Base-by-base conservation (phyloP, 2,329 filamentous ascomycete species). In the Xylogone sp. region DNA sequence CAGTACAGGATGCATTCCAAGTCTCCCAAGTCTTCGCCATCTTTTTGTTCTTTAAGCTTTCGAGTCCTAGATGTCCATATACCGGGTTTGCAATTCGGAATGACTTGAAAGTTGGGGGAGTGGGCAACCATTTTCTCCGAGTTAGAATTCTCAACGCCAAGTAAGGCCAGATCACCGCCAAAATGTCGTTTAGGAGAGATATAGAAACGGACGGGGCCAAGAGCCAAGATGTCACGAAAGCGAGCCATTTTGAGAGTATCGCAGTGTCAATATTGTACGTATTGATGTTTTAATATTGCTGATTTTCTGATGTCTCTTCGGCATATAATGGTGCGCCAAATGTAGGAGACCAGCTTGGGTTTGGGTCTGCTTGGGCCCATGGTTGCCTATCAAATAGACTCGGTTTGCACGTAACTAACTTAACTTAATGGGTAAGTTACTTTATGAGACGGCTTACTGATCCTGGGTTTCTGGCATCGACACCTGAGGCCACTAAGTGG, bases 61-160 rank as follows among this genome's bases (percentile, higher is more conserved):
- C 29, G 20, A 3, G 3, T 24, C 19, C 39, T 21, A n/a, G 34
- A 48, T 3, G 46, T 48, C 46, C 46, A 48, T 13, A 48, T 43
- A 12, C 46, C 46, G 13, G 46, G 31, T 34, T 48, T 48, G 21
- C 46, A 48, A 10, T 48, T 43, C 7, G 19, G 20, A 18, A 48
- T 48, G 20, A 19, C 46, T n/a, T 43, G 20, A n/a, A 21, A 21
- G 13, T 42, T 21, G 2, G 46, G 34, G 34, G 31, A 48, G 22
- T 6, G 42, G 29, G 16, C 21, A 43, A 18, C 46, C 46, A 43
- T 10, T 22, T 16, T 43, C 34, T 39, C 34, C 3, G 39, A 34
- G 16, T 48, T 27, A 18, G 8, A 3, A 19, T 48, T 48, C 18
- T 42, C 31, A 6, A 43, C 20, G 3, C 31, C 31, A 16, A 34